Base-by-base conservation (phyloP, 2,329 filamentous ascomycete genomes). In the Aspergillus spinulosporus region DNA sequence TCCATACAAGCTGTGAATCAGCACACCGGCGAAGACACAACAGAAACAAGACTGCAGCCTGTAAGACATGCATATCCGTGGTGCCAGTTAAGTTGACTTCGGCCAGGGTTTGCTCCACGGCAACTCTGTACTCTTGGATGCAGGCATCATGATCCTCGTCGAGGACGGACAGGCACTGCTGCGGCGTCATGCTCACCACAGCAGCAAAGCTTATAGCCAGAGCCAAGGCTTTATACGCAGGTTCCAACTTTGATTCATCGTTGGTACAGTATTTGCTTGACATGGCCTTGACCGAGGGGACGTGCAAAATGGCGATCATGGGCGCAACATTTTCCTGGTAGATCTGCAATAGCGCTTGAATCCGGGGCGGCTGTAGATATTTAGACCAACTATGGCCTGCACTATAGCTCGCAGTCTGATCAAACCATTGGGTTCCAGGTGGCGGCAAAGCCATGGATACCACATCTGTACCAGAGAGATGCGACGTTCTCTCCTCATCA, bases 311-410 rank as follows among this genome's bases (percentile, higher is more conserved):
- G 9, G 54, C 45, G 8, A 67, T 61, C 32, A 68, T 14, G 4
- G 64, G 64, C 1, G 61, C 61, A 5, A 66, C 63, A 50, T 63
- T 65, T 8, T 52, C 21, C 7, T 60, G 32, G 14, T 63, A 66
- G 7, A 60, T 36, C 8, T 7, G 12, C 63, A 63, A 67, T 15
- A 66, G 9, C 40, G 32, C n/a, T 14, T 55, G 12, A 2, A 61
- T 46, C 1, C 52, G 39, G 31, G 12, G 1, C 14, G 29, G n/a
- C 6, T 31, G 4, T 29, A 28, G 34, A 12, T 37, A 37, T 36
- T 36, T 54, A 44, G 32, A n/a, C 34, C 34, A 12, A 12, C 9
- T 37, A 12, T 37, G 6, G 9, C 9, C 34, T 37, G 9, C 7
- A 37, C n/a, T 12, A 4, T 9, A 12, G 34, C n/a, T 37, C 34